Percentiles rank a stretch among this genome's conserved stretches.
These are phyloP conservation scores for Labyrinthula sp. DNA, from an alignment of 352 stramenopile species.

Conservation along the genomic window DNA sequence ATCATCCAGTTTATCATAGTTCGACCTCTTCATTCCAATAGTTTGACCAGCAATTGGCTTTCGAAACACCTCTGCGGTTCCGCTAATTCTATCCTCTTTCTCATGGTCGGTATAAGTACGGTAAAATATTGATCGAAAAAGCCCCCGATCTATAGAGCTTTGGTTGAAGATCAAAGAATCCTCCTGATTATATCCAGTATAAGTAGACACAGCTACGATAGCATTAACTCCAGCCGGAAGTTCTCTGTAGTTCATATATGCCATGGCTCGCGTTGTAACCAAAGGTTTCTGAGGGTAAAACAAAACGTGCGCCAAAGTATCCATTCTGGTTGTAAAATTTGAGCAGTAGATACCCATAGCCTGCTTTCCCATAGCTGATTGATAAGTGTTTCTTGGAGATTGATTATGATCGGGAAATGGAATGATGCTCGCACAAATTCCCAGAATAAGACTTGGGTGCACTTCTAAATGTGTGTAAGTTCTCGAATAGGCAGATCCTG, in stretches of 20 bases:
- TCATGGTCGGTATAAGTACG: conserved; percentile 71
- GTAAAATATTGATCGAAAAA: conserved; percentile 98
- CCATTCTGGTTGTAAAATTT: conserved; percentile 96
- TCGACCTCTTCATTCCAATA: conserved; percentile 72
- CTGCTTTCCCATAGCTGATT: conserved; percentile 99
- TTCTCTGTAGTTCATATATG: conserved; percentile 91
- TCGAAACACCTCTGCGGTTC: conserved; percentile 68
- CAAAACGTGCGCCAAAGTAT: conserved; percentile 96
- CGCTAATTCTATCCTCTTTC: conserved; percentile 34
- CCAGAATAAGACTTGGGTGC: conserved; percentile 93
- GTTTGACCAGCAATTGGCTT: conserved; percentile 78
- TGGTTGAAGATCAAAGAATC: conserved; percentile 99
- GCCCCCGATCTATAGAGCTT: conserved; percentile 88
- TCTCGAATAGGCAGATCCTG: conserved; percentile 43
- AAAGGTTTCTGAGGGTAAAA: conserved; percentile 98
- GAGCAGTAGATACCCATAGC: conserved; percentile 97
- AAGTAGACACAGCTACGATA: conserved; percentile 76
- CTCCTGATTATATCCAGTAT: conserved; percentile 92
- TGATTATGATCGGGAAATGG: conserved; percentile 99
- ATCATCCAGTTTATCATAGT: conserved; percentile 94
- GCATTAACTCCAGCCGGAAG: conserved; percentile 95
- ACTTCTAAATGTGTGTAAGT: conserved; percentile 99
- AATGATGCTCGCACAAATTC: conserved; percentile 97
- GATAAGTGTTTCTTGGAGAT: conserved; percentile 98
- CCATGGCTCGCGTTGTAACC: conserved; percentile 93